These are phyloP conservation scores for Phytophthora cactorum DNA, from an alignment of 352 stramenopile species.

Conservation along the genomic window DNA sequence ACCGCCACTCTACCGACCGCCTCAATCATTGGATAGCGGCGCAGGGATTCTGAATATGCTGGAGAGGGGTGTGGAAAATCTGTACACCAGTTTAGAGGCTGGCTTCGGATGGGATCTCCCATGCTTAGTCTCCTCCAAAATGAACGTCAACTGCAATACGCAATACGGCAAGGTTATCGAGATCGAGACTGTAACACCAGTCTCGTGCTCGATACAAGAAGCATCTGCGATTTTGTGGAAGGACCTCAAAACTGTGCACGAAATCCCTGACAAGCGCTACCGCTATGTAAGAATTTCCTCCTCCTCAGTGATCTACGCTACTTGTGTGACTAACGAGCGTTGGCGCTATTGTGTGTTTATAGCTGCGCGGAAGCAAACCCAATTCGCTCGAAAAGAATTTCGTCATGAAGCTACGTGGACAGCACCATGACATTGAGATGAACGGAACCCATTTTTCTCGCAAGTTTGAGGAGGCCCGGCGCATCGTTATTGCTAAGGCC, in stretches of 20 bases:
- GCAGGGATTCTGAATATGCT: constrained; percentile 11
- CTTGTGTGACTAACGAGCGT: neutral
- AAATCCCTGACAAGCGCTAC: constrained; percentile 30
- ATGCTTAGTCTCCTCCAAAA: constrained; percentile 18
- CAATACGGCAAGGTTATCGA: constrained; percentile 31
- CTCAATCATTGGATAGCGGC: constrained; percentile 4
- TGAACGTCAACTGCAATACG: constrained; percentile 22
- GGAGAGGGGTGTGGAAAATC: constrained; percentile 15
- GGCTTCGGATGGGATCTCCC: constrained; percentile 15
- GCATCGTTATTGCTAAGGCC: constrained; percentile 25
- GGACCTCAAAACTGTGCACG: constrained; percentile 23
- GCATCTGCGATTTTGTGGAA: constrained; percentile 22
- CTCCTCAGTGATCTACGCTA: neutral
- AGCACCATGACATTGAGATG: constrained; percentile 17
- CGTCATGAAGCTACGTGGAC: constrained; percentile 23
- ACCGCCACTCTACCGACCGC: constrained; percentile 7
- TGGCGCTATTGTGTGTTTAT: neutral
- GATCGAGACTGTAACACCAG: constrained; percentile 24
- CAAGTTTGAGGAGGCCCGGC: constrained; percentile 25
- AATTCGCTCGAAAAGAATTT: constrained; percentile 33
- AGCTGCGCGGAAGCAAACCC: constrained; percentile 25
- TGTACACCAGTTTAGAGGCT: constrained; percentile 15
- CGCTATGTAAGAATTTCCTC: constrained; percentile 19
- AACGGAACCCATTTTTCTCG: constrained; percentile 24
- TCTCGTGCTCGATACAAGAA: constrained; percentile 25